Evolutionary conservation across 345 rosid genomes (phyloP), one percentile per base, ranked within the genome.

Genomic region (Euphorbia peplus): DNA sequence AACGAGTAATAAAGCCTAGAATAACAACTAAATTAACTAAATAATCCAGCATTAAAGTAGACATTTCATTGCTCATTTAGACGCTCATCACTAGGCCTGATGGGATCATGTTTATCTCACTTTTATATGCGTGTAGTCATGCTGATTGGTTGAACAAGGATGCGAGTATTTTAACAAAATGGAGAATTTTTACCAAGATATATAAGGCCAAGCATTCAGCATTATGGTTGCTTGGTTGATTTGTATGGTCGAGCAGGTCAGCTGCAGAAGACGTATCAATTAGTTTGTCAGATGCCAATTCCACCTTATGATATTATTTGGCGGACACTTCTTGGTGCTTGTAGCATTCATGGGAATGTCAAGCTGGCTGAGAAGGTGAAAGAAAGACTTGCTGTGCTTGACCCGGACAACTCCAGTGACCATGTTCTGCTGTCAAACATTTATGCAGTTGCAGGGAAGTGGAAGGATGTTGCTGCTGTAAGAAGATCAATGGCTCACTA

Each of bases 81-180:
- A n/a, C n/a, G n/a, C n/a, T n/a, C n/a, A n/a, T n/a, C n/a, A n/a
- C n/a, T n/a, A n/a, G 68, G 4, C 96, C 95, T 0, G 89, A 91
- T 75, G 87, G 83, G 22, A 61, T 90, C 67, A 80, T 95, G 12
- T 85, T 91, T 58, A 71, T 91, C 10, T 85, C 88, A 57, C 88
- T 93, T 66, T 81, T 93, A 64, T 96, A 96, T 70, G 98, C 97
- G 66, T 93, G 97, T 74, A 93, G 98, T 75, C 98, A 93, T 72
- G 86, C 88, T 51, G 95, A 28, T 87, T 93, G 41, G 83, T 93
- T 14, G 96, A 88, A 68, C 86, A 89, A 68, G 98, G 98, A 32
- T 87, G 88, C 76, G 68, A 64, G 76, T 66, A 84, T 55, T 93
- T 89, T 64, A 63, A 81, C 39, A 81, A 88, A 0, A 93, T 91